phyloP scores from a whole-genome alignment of 441 rosid species.

The Metrosideros polymorpha region DNA sequence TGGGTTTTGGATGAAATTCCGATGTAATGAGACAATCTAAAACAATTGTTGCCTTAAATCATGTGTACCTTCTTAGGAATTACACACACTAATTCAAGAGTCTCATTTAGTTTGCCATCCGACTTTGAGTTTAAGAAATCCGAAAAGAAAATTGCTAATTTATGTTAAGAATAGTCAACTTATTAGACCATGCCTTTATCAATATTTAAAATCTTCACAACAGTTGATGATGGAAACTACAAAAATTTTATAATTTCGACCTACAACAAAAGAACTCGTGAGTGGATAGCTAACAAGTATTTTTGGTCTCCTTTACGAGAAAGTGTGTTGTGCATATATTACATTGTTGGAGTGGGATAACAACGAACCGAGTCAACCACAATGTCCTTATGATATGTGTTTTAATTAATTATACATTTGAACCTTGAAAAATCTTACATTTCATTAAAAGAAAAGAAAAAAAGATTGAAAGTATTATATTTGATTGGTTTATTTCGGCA shows the following conservation, averaged over 20 bases:
- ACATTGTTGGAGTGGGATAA: background rate
- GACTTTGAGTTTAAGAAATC: background rate
- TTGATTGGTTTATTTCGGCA: background rate
- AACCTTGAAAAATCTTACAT: background rate
- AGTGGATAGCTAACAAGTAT: background rate
- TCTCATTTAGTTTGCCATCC: background rate
- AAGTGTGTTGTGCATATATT: background rate
- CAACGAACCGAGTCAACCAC: background rate
- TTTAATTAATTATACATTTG: background rate
- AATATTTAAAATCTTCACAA: background rate
- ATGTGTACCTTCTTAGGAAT: background rate
- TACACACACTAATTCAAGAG: background rate
- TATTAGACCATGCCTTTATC: background rate
- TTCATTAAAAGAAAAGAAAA: background rate
- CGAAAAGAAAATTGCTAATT: background rate
- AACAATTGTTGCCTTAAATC: background rate
- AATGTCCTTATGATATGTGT: background rate
- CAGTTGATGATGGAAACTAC: background rate
- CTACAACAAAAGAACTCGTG: background rate
- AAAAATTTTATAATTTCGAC: background rate
- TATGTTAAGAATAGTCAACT: background rate
- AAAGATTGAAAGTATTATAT: background rate
- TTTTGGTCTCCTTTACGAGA: background rate
- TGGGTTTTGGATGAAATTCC: background rate
- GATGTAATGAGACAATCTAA: background rate